These are phyloP conservation scores for Yamadazyma membranifaciens DNA, from an alignment of 1,139 yeast species.

Conservation along the genomic window DNA sequence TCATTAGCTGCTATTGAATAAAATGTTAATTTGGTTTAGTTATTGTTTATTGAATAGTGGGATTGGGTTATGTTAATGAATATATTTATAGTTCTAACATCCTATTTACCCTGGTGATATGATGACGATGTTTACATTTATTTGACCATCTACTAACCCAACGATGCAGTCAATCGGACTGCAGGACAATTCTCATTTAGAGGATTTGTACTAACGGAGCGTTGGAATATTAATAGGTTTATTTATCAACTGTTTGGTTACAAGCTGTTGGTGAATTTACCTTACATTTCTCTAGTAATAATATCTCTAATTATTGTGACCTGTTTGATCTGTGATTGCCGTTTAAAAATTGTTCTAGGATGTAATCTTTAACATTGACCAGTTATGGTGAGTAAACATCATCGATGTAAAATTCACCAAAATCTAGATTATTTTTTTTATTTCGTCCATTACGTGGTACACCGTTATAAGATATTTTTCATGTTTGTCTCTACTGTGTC, in stretches of 20 bases:
- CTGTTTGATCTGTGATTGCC: too few relatives aligned
- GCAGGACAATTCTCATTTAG: slow-evolving; percentile 45
- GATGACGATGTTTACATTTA: not conserved
- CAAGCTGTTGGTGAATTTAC: not conserved
- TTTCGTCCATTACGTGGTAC: too few relatives aligned
- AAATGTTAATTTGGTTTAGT: slow-evolving; percentile 2
- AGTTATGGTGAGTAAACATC: too few relatives aligned
- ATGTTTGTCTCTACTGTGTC: too few relatives aligned
- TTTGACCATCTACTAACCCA: slow-evolving; percentile 25
- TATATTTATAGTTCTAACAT: not conserved
- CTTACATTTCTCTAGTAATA: slow-evolving; percentile 1
- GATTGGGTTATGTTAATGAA: slow-evolving; percentile 3
- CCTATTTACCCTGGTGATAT: not conserved
- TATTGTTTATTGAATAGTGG: not conserved
- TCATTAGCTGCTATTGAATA: slow-evolving; percentile 68
- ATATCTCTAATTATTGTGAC: not conserved
- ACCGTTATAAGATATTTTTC: too few relatives aligned
- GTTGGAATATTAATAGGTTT: slow-evolving; percentile 43
- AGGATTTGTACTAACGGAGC: slow-evolving; percentile 59
- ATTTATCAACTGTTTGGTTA: slow-evolving; percentile 1
- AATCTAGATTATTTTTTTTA: too few relatives aligned
- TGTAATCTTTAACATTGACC: too few relatives aligned
- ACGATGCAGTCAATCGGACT: slow-evolving; percentile 59
- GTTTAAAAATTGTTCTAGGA: too few relatives aligned
- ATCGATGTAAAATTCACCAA: too few relatives aligned